phyloP scores from a whole-genome alignment of 352 stramenopile genomes.

The Elongisporangium prolatum region DNA sequence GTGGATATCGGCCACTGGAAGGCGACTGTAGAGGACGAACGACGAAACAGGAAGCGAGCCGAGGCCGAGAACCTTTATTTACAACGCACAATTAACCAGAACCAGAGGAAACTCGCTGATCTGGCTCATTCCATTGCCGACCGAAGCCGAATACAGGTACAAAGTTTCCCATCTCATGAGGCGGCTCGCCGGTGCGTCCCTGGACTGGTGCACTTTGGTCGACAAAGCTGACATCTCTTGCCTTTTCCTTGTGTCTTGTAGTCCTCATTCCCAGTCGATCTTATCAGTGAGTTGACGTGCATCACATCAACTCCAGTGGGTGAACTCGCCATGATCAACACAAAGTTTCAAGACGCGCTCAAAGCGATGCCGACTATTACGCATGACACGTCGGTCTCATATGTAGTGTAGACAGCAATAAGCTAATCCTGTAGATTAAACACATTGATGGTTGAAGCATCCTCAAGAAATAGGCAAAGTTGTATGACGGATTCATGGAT shows the following conservation, averaged over 20 bases:
- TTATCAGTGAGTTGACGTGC: background rate
- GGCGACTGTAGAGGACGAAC: background rate
- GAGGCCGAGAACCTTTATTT: background rate
- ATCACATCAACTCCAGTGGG: background rate
- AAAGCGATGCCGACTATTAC: background rate
- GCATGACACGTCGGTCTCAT: background rate
- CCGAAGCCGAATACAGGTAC: background rate
- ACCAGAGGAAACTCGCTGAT: background rate
- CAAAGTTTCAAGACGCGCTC: background rate
- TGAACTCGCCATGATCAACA: background rate
- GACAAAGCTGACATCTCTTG: background rate
- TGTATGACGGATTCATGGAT: too few species aligned
- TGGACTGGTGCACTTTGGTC: background rate
- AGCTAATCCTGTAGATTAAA: background rate
- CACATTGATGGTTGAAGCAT: background rate
- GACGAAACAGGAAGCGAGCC: background rate
- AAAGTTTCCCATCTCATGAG: background rate
- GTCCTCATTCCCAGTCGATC: background rate
- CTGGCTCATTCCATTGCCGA: background rate
- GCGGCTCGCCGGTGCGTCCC: background rate
- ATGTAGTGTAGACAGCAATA: background rate
- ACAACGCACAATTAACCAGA: background rate
- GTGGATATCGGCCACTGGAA: background rate
- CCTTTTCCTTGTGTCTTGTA: background rate
- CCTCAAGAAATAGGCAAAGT: background rate